A percentile compares a stretch with the other conserved stretches of the same genome.
phyloP scores from a whole-genome alignment of 192 early-diverging fungal genomes.

The Ambispora gerdemannii region DNA sequence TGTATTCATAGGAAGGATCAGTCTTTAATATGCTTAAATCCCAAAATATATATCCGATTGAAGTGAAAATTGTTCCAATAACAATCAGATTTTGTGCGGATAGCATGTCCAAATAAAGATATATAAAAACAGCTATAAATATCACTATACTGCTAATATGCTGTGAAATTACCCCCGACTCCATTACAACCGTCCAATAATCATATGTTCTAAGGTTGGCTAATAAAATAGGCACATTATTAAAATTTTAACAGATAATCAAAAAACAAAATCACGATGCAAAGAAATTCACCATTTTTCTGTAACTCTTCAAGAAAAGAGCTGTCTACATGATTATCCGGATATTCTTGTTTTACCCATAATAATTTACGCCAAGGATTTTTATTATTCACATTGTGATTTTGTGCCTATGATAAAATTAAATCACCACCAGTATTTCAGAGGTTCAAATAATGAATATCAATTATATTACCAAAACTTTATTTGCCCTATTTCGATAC shows the following conservation, averaged over 20 bases:
- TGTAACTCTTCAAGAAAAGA: constrained; percentile 85
- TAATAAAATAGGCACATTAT: constrained; percentile 32
- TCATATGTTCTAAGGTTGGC: constrained; percentile 80
- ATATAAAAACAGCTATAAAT: constrained; percentile 86
- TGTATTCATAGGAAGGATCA: constrained; percentile 45
- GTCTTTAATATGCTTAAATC: constrained; percentile 51
- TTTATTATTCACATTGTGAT: too few relatives aligned
- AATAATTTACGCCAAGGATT: constrained; percentile 74
- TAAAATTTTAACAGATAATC: not conserved
- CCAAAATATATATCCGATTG: constrained; percentile 71
- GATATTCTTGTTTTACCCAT: constrained; percentile 84
- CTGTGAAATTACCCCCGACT: constrained; percentile 76
- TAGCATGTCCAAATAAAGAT: constrained; percentile 58
- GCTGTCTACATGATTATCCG: constrained; percentile 89
- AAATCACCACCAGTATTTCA: too few relatives aligned
- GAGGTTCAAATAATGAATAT: too few relatives aligned
- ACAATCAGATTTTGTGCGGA: constrained; percentile 58
- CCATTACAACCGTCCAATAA: constrained; percentile 75
- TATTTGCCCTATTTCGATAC: too few relatives aligned
- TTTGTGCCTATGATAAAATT: too few relatives aligned
- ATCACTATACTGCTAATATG: constrained; percentile 82
- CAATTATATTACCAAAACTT: too few relatives aligned
- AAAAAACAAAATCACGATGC: not conserved
- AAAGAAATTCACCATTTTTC: constrained; percentile 67
- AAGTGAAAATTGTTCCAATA: constrained; percentile 54